Conservation (phyloP, 805 yeast species). For the Candida boidinii region DNA sequence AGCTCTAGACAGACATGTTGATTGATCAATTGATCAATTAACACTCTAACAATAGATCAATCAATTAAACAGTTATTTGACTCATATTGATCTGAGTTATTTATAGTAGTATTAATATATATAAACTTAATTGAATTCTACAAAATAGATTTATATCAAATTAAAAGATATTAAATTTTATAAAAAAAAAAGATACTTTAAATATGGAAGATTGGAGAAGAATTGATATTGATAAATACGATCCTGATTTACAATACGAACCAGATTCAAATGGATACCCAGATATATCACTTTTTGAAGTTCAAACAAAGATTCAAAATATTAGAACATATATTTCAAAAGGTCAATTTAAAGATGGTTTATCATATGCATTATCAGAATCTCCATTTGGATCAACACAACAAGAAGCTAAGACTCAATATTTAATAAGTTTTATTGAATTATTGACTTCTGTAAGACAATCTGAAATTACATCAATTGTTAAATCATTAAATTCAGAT, state of each 20-base stretch:
- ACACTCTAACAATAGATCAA: too few relatives aligned
- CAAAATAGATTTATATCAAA: too few relatives aligned
- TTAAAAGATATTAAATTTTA: background rate
- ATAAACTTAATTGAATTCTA: too few relatives aligned
- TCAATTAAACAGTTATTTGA: too few relatives aligned
- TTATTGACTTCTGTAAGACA: conserved; percentile 59
- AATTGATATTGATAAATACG: conserved; percentile 87
- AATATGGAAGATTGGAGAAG: conserved; percentile 86
- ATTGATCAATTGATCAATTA: too few relatives aligned
- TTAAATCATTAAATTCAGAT: conserved; percentile 48
- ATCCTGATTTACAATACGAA: conserved; percentile 55
- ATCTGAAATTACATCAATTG: conserved; percentile 55
- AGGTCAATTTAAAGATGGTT: conserved; percentile 66
- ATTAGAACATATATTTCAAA: conserved; percentile 56
- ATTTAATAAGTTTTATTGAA: conserved; percentile 54
- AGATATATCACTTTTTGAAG: conserved; percentile 41
- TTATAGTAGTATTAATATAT: too few relatives aligned
- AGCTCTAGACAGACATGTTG: too few relatives aligned
- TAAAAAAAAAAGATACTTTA: background rate
- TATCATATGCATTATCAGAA: conserved; percentile 50
- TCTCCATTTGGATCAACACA: conserved; percentile 82
- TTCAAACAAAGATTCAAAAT: conserved; percentile 45
- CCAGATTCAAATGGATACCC: conserved; percentile 23
- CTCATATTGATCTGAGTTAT: too few relatives aligned
- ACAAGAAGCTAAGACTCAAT: conserved; percentile 42